Evolutionary conservation across 2,329 filamentous ascomycete species (phyloP).

Genomic region (Aspergillus sclerotialis): DNA sequence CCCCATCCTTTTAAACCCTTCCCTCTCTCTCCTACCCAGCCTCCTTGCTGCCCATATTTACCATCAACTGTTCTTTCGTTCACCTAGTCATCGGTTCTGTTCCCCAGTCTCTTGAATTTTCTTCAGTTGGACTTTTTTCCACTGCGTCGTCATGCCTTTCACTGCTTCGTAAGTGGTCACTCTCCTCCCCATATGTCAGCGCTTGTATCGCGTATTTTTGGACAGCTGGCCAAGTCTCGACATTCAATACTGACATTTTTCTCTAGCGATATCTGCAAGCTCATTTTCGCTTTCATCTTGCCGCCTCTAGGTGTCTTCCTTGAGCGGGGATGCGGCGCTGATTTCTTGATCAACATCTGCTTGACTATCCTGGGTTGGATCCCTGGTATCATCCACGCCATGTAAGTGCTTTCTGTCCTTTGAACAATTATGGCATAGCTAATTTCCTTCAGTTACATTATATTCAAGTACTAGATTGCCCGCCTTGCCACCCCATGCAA

Average conservation of each 20-base stretch:
- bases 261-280: conserved; percentile 66
- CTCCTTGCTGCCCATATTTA: conserved; percentile 1
- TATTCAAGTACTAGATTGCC: conserved; percentile 68
- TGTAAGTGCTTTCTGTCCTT: conserved; percentile 50
- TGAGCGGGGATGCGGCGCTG: conserved; percentile 79
- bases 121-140: neutral
- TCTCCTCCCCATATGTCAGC: neutral
- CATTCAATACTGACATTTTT: neutral
- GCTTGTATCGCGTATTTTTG: neutral
- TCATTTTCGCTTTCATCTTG: conserved; percentile 82
- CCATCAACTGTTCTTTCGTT: conserved; percentile 1
- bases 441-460: conserved; percentile 59
- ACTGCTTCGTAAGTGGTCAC: conserved; percentile 40
- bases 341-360: conserved; percentile 88
- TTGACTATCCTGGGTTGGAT: conserved; percentile 72
- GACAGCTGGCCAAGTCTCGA: neutral
- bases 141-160: conserved; percentile 38
- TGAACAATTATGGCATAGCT: conserved; percentile 1
- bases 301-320: conserved; percentile 91
- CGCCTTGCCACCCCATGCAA: conserved; percentile 2
- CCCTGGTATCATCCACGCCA: conserved; percentile 82
- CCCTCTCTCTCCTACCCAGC: conserved; percentile 2
- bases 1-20: conserved; percentile 8
- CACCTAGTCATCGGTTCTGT: conserved; percentile 4
- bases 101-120: conserved; percentile 18